Evolutionary conservation across 164 flowering plant species (phyloP), one percentile per base, ranked within the genome.

Genomic region (Chloranthus sessilifolius): DNA sequence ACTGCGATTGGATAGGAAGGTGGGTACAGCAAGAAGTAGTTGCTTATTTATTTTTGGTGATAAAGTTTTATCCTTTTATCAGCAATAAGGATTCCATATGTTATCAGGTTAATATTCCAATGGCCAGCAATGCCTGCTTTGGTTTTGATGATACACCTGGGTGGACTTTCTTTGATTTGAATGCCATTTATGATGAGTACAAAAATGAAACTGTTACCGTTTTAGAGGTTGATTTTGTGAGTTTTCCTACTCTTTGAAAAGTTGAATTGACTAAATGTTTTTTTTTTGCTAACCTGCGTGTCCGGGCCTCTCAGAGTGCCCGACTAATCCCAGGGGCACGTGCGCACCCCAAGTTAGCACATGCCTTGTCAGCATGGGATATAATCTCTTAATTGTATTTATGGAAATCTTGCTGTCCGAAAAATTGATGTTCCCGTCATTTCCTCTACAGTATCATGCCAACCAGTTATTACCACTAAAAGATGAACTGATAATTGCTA

Each of bases 121-220:
- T 58, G 35, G 69, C 80, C 26, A 61, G 69, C 59, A 78, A 80
- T 61, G 66, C 70, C 55, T 74, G 79, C 59, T 63, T 71, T 39
- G 76, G 74, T 20, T 60, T 70, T 51, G 75, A 79, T 50, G 66
- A 74, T 51, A 65, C 69, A 42, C 65, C 43, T 52, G 84, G 76
- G 6, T 80, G 86, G 79, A 68, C 80, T 35, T 80, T 80, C 77
- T 80, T 78, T 52, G 70, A 83, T 69, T 67, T 80, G 77, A 80
- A 72, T 42, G 59, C 58, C 16, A 72, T 83, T 30, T 47, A 78
- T 25, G 86, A 80, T 12, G 74, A 76, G 55, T 62, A 69, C 43
- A 72, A 74, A 59, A 74, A 75, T 10, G 66, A 66, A 44, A 46
- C 70, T 8, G 68, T 34, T 5, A 78, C 86, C 21, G 63, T 73